Evolutionary conservation across 768 basidiomycete genomes (phyloP), one percentile per base, ranked within the genome.

Genomic region (Macrolepiota fuliginosa): DNA sequence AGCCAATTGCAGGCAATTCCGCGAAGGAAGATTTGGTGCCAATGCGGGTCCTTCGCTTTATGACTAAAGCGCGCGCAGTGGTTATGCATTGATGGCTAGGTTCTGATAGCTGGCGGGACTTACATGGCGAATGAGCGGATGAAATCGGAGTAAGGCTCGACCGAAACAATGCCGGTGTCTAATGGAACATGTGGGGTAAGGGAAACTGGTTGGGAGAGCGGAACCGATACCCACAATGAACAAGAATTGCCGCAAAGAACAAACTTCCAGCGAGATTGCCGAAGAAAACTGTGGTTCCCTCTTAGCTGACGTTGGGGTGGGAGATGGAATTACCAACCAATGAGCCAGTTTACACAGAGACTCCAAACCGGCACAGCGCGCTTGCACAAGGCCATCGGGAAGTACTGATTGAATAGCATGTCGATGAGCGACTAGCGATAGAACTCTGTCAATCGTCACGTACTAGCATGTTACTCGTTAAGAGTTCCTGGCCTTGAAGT

Each of bases 1-100:
- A 91, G 77, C 88, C 88, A 91, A 65, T 91, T 91, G 65, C 89
- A 91, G 5, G 82, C 89, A 64, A 91, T 88, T 0, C 89, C 89
- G 15, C 88, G 77, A 19, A 91, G 72, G 73, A 91, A 85, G 39
- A 91, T 86, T 68, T 91, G 84, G 69, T 89, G 78, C 88, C 88
- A 91, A 35, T 79, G 71, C 1, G 89, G 89, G 11, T 84, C 82
- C 0, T 73, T 73, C 0, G 88, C 89, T 68, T 90, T 91, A 40
- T 81, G 70, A 50, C 89, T 90, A 32, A 32, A 53, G 17, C 36
- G 17, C 15, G 56, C 25, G 25, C 29, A 19, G 61, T 24, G 42
- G 25, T 37, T 42, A 55, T 58, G 25, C 4, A 1, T 19, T 45
- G 17, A 45, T 7, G 19, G 0, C 24, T 5, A 9, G 39, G 36